Evolutionary conservation across 2,329 filamentous ascomycete genomes (phyloP).

Genomic region (Fusarium incarnatum): DNA sequence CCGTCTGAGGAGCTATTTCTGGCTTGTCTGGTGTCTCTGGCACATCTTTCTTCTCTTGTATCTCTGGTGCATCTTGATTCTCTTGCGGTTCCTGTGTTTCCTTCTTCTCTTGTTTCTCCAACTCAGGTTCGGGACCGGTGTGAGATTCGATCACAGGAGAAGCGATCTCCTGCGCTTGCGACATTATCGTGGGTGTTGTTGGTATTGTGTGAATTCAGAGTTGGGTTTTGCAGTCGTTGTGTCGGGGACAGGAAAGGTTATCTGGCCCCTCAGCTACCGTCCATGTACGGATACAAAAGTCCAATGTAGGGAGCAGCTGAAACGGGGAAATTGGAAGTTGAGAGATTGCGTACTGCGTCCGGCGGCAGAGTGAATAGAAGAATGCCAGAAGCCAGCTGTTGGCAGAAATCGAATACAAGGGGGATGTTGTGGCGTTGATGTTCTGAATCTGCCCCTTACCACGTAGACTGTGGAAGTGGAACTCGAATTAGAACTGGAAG

Average conservation of each 20-base stretch:
- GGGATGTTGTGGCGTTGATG: conserved; percentile 44
- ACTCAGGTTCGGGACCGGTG: conserved; percentile 15
- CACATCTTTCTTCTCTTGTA: conserved; percentile 4
- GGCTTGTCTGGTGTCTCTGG: conserved; percentile 16
- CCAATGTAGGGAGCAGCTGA: conserved; percentile 21
- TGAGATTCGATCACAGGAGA: conserved; percentile 39
- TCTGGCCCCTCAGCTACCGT: conserved; percentile 43
- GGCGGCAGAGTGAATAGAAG: conserved; percentile 40
- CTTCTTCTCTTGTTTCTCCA: conserved; percentile 22
- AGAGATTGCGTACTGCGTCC: conserved; percentile 33
- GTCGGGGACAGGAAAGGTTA: conserved; percentile 28
- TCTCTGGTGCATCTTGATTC: background rate
- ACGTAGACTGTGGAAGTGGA: conserved; percentile 31
- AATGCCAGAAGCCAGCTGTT: conserved; percentile 44
- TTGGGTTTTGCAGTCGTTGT: conserved; percentile 15
- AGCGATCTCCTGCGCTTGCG: conserved; percentile 49
- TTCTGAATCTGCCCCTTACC: conserved; percentile 41
- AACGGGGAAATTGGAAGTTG: conserved; percentile 28
- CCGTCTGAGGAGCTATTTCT: background rate
- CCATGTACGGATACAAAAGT: conserved; percentile 30
- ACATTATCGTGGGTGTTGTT: conserved; percentile 46
- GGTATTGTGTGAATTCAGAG: conserved; percentile 6
- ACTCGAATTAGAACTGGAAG: conserved; percentile 32
- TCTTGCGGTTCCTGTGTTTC: conserved; percentile 8
- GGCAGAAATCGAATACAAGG: conserved; percentile 40